Percentiles rank a stretch among this genome's conserved stretches.
phyloP scores from a whole-genome alignment of 2,329 filamentous ascomycete genomes.

The Fonsecaea nubica region DNA sequence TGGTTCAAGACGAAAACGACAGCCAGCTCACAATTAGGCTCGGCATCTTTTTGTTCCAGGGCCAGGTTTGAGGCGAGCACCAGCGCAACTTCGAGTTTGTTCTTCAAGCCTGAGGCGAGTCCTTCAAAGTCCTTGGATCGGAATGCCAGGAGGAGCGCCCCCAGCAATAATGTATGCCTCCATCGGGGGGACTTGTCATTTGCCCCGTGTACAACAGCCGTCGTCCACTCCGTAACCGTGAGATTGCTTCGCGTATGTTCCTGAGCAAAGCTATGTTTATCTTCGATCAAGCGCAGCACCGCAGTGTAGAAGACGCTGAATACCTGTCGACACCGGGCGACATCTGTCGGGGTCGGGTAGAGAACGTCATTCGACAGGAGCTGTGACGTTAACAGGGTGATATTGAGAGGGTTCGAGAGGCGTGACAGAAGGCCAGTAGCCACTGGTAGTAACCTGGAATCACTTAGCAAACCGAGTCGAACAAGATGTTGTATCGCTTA shows the following conservation, averaged over 20 bases:
- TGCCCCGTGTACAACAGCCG: constrained; percentile 64
- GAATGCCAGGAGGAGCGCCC: constrained; percentile 78
- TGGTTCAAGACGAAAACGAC: constrained; percentile 78
- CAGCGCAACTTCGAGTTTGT: constrained; percentile 74
- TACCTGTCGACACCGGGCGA: constrained; percentile 62
- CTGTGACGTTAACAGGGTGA: constrained; percentile 66
- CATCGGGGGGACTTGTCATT: constrained; percentile 71
- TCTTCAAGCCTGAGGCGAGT: constrained; percentile 67
- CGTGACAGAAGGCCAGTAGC: constrained; percentile 55
- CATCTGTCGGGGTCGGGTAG: constrained; percentile 63
- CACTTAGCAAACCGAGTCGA: constrained; percentile 40
- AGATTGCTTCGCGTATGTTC: constrained; percentile 58
- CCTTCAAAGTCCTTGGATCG: constrained; percentile 50
- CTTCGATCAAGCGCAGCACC: constrained; percentile 60
- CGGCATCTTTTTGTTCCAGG: constrained; percentile 62
- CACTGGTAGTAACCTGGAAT: constrained; percentile 59
- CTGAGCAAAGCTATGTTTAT: constrained; percentile 48
- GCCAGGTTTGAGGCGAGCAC: constrained; percentile 79
- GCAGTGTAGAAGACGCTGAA: constrained; percentile 69
- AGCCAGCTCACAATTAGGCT: constrained; percentile 57
- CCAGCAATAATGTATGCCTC: constrained; percentile 83
- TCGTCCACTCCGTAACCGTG: constrained; percentile 63
- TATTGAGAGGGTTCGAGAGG: constrained; percentile 67
- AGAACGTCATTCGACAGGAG: constrained; percentile 65
- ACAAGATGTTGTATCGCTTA: constrained; percentile 42